Base-by-base conservation (phyloP, 768 basidiomycete genomes). In the Crassisporium funariophilum region DNA sequence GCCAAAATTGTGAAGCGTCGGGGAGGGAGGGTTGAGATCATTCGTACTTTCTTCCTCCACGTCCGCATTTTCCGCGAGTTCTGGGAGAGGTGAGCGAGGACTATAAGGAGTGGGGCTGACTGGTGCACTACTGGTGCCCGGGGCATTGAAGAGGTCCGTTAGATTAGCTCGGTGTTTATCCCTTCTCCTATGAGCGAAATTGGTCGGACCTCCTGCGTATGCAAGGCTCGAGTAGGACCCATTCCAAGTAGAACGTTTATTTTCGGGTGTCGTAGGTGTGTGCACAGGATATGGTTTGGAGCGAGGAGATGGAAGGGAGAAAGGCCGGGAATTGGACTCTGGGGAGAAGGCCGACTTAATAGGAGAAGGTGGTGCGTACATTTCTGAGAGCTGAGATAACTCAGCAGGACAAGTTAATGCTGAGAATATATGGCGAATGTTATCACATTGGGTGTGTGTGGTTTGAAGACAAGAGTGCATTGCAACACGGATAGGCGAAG, bases 331-430 rank as follows among this genome's bases (percentile, higher is more conserved):
- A 39, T 25, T 55, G 7, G 49, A 43, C 24, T 64, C 63, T 20
- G 73, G 44, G 9, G 54, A 57, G 50, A 65, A 71, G 20, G 21
- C 50, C 20, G 60, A 62, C 54, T 54, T 64, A 25, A 50, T 57
- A 4, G 87, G 85, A 0, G 85, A 88, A 0, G 88, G 78, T 4
- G 91, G 90, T 0, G 88, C 88, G 63, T 93, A 93, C 91, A 93
- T 93, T 66, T 90, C 90, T 9, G 86, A 73, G 9, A 93, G 74
- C 59, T 88, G 90, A 8, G 84, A 75, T n/a, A 91, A 71, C 53
- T 88, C 83, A 11, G 76, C 62, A 5, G 86, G 84, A 5, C 78
- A 80, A 0, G 90, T 85, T 36, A 93, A 78, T 11, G 89, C 90
- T 5, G 84, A 77, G 38, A 93, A 77, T 2, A 91, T 77, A 40